Percentiles rank a stretch among this genome's conserved stretches.
These are phyloP conservation scores for Smallanthus sonchifolius DNA, from an alignment of 129 eudicot genomes.

Conservation along the genomic window DNA sequence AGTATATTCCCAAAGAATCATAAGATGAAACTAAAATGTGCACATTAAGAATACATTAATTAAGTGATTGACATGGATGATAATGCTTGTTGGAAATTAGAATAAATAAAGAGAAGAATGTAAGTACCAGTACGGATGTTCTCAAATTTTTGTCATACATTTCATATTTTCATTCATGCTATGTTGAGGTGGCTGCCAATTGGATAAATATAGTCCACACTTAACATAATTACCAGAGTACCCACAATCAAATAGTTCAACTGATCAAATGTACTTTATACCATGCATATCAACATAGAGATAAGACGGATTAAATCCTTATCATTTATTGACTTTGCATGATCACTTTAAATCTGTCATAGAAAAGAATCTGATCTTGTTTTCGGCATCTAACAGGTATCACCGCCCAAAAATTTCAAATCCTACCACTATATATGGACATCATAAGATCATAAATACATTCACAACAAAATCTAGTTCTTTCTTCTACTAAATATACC, in stretches of 20 bases:
- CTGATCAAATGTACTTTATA: not conserved
- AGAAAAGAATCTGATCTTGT: constrained; percentile 26
- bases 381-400: constrained; percentile 18
- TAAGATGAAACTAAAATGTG: constrained; percentile 2
- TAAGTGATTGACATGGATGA: constrained; percentile 13
- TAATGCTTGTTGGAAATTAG: not conserved
- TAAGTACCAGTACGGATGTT: constrained; percentile 6
- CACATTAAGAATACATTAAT: constrained; percentile 14
- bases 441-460: not conserved
- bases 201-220: constrained; percentile 5
- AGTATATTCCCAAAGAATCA: not conserved
- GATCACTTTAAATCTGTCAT: not conserved
- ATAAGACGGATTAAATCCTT: not conserved
- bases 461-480: not conserved
- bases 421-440: constrained; percentile 27
- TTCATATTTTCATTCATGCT: constrained; percentile 4
- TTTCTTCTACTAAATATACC: constrained; percentile 1
- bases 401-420: constrained; percentile 1
- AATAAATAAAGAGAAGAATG: constrained; percentile 19
- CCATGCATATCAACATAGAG: constrained; percentile 25
- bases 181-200: constrained; percentile 14
- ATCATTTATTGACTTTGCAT: constrained; percentile 19
- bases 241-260: not conserved
- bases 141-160: not conserved
- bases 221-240: too few species aligned